Conservation (phyloP, 495 filamentous ascomycete genomes). For the Penicillium pancosmium region DNA sequence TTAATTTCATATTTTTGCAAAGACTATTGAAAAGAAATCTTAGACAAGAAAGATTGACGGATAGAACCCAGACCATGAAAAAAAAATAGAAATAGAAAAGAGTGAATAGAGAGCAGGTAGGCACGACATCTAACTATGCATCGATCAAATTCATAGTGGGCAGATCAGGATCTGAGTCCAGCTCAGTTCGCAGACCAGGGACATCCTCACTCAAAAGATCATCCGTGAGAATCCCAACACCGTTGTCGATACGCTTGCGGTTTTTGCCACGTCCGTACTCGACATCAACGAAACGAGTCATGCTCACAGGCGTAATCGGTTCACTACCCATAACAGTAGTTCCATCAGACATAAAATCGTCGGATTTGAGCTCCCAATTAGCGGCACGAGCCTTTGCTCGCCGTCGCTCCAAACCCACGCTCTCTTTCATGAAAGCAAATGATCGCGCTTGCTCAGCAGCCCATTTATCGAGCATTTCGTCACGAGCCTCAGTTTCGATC, state of each 20-base stretch:
- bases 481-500: conserved; percentile 39
- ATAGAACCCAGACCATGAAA: neutral
- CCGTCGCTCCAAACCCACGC: conserved; percentile 37
- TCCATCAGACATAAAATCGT: conserved; percentile 55
- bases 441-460: conserved; percentile 40
- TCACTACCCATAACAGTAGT: conserved; percentile 43
- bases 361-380: conserved; percentile 47
- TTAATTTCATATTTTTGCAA: too few species aligned
- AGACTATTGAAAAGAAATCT: neutral
- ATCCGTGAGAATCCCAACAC: conserved; percentile 63
- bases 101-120: conserved; percentile 5
- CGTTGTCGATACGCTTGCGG: conserved; percentile 59
- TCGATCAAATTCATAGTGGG: conserved; percentile 20
- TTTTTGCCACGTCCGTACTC: conserved; percentile 50
- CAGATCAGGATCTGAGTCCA: conserved; percentile 32
- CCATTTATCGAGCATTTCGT: conserved; percentile 44
- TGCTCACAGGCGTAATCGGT: conserved; percentile 51
- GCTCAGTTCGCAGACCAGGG: conserved; percentile 15
- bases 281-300: conserved; percentile 48
- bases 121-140: conserved; percentile 5
- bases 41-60: neutral
- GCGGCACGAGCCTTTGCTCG: conserved; percentile 43
- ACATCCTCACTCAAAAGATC: conserved; percentile 42
- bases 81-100: neutral
- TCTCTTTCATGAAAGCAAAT: conserved; percentile 45